Conservation (phyloP, 2,329 filamentous ascomycete genomes). For the Cercospora sp. region DNA sequence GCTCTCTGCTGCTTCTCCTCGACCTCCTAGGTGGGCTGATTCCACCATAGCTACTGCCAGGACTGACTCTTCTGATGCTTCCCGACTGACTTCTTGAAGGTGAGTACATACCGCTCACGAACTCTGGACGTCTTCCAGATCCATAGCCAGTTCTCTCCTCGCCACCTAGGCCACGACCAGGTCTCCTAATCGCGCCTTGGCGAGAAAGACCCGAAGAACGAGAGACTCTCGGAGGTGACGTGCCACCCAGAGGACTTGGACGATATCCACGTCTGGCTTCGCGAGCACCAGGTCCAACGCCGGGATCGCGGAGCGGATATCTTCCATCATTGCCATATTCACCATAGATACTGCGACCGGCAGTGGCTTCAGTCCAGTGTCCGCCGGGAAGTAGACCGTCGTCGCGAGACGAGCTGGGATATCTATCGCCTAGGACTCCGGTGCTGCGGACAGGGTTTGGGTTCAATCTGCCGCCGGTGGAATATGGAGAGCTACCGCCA, state of each 20-base stretch:
- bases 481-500: background rate
- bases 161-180: background rate
- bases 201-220: background rate
- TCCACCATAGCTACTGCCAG: background rate
- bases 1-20: background rate
- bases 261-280: background rate
- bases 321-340: background rate
- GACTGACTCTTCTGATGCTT: background rate
- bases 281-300: background rate
- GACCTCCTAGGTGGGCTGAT: background rate
- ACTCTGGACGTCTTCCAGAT: background rate
- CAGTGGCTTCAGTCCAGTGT: background rate
- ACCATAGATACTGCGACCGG: background rate
- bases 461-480: background rate
- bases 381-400: background rate
- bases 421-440: background rate
- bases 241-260: background rate
- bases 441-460: background rate
- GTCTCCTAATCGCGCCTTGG: background rate
- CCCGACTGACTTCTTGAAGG: background rate
- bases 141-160: background rate
- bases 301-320: background rate
- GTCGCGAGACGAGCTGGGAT: background rate
- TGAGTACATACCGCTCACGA: background rate
- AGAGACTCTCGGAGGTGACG: background rate